These are phyloP conservation scores for Coemansia sp. DNA, from an alignment of 192 early-diverging fungal species.

Conservation along the genomic window DNA sequence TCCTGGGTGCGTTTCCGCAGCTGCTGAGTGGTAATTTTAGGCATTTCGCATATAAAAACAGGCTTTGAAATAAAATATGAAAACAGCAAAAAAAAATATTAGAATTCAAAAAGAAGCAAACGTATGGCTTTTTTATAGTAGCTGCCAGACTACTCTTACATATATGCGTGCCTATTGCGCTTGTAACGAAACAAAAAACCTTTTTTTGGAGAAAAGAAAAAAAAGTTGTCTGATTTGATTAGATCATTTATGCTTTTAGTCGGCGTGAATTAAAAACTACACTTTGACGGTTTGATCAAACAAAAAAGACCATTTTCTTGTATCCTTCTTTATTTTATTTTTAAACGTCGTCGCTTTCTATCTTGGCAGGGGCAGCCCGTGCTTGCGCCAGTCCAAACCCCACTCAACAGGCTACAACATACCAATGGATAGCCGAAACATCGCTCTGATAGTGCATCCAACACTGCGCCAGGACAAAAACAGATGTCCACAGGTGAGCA, in stretches of 20 bases:
- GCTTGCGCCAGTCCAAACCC: no score
- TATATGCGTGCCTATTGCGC: neutral
- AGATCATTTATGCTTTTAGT: no score
- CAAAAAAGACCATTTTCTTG: no score
- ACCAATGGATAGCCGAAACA: neutral
- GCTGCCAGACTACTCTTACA: no score
- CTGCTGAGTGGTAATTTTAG: constrained; percentile 56
- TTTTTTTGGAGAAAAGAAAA: neutral
- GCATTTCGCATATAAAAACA: constrained; percentile 22
- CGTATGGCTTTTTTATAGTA: neutral
- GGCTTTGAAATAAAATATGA: neutral
- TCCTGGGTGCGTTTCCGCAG: constrained; percentile 51
- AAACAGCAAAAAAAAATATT: neutral
- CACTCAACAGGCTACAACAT: neutral
- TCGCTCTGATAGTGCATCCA: constrained; percentile 5
- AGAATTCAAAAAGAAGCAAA: neutral
- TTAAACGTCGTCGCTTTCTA: no score
- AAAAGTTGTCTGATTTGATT: neutral
- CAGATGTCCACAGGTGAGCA: constrained; percentile 2
- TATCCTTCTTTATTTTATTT: no score
- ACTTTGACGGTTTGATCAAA: no score
- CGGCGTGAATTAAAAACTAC: no score
- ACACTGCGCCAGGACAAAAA: constrained; percentile 11
- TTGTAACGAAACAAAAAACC: no score
- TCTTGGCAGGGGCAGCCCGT: no score